These are phyloP conservation scores for Barbarea vulgaris DNA, from an alignment of 345 rosid species.

Conservation along the genomic window DNA sequence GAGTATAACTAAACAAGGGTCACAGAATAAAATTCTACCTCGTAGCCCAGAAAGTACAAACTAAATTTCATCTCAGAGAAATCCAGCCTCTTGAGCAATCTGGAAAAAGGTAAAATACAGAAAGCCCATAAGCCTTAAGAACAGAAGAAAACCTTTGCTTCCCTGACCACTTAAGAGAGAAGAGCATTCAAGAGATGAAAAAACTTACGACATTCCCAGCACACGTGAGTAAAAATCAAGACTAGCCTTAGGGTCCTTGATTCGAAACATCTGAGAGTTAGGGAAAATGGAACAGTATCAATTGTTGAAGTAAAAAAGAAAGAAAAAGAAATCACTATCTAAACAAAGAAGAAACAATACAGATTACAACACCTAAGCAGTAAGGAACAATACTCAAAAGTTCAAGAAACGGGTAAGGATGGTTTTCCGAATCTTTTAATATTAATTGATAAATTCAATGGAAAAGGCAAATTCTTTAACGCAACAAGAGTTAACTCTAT, in stretches of 20 bases:
- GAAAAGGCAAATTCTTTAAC: not conserved
- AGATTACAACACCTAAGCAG: not conserved
- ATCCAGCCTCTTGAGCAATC: slow-evolving; percentile 89
- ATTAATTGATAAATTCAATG: too few species aligned
- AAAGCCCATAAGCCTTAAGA: slow-evolving; percentile 18
- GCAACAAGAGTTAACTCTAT: slow-evolving; percentile 1
- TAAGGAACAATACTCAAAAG: not conserved
- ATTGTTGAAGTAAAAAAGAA: slow-evolving; percentile 3
- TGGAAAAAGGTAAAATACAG: slow-evolving; percentile 23
- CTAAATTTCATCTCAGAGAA: slow-evolving; percentile 90
- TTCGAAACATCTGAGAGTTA: slow-evolving; percentile 76
- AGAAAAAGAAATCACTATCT: not conserved
- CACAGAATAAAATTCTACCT: slow-evolving; percentile 53
- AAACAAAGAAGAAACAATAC: not conserved
- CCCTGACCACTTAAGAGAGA: not conserved
- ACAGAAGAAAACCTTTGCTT: not conserved
- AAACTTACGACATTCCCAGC: slow-evolving; percentile 93
- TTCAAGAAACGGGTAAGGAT: not conserved
- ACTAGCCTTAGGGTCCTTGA: slow-evolving; percentile 90
- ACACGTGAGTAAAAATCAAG: slow-evolving; percentile 90
- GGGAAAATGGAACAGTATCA: not conserved
- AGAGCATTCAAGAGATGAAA: not conserved
- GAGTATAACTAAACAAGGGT: not conserved
- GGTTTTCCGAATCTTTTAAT: too few species aligned
- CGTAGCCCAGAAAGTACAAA: slow-evolving; percentile 86